Conservation (phyloP, 257 asterid species). For the Penstemon barbatus region DNA sequence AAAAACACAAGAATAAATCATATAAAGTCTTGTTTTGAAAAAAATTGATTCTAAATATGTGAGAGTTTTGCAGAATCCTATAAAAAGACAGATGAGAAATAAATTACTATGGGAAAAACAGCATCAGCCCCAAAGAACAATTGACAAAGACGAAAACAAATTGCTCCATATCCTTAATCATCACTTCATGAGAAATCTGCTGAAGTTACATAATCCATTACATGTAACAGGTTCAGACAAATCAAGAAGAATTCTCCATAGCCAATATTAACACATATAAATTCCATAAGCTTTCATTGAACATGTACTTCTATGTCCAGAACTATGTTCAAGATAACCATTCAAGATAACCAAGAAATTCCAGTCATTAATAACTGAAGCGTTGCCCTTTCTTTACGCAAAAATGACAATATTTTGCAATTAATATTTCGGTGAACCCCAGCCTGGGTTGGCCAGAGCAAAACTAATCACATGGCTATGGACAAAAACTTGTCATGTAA, state of each 20-base stretch:
- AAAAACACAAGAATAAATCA: neutral
- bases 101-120: neutral
- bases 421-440: too few species aligned
- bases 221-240: neutral
- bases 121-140: neutral
- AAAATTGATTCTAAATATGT: constrained; percentile 3
- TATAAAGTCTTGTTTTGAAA: neutral
- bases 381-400: neutral
- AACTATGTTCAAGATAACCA: constrained; percentile 7
- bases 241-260: neutral
- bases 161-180: neutral
- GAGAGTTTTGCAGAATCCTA: neutral
- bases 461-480: too few species aligned
- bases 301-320: constrained; percentile 2
- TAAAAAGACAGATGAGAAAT: neutral
- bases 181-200: constrained; percentile 7
- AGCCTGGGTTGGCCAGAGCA: too few species aligned
- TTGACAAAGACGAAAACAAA: neutral
- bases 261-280: neutral
- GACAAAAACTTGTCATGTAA: too few species aligned
- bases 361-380: neutral
- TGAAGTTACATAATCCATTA: constrained; percentile 1
- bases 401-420: too few species aligned
- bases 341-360: constrained; percentile 4
- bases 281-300: neutral